phyloP scores from a whole-genome alignment of 2,329 filamentous ascomycete species.

The Drechslerella dactyloides region DNA sequence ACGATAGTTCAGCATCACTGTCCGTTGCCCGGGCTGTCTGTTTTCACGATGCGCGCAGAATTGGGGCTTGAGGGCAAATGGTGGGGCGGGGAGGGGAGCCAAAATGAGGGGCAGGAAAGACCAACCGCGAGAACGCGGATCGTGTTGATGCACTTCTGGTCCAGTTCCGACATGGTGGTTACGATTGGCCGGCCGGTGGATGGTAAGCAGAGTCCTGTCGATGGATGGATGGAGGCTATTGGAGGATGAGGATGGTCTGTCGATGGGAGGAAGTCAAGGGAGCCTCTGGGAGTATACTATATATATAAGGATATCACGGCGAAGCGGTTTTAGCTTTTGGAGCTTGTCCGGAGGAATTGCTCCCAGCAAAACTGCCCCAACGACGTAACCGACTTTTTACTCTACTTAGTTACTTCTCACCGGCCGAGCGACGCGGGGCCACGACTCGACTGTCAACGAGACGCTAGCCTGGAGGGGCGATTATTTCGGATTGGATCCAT shows the following conservation, averaged over 20 bases:
- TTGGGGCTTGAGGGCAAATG: constrained; percentile 15
- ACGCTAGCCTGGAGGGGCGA: constrained; percentile 1
- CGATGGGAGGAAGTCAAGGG: not conserved
- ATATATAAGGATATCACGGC: constrained; percentile 5
- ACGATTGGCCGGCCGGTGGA: constrained; percentile 61
- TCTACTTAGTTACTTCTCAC: constrained; percentile 2
- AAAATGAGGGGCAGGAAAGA: constrained; percentile 56
- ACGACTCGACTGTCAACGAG: constrained; percentile 6
- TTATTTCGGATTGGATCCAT: too few species aligned
- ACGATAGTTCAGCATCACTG: constrained; percentile 12
- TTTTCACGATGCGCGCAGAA: constrained; percentile 52
- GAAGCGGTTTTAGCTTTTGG: constrained; percentile 4
- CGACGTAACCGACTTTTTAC: constrained; percentile 25
- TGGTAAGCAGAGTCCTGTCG: constrained; percentile 7
- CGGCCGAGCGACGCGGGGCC: constrained; percentile 8
- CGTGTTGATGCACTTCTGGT: constrained; percentile 95
- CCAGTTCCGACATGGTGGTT: constrained; percentile 67
- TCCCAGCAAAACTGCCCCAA: constrained; percentile 12
- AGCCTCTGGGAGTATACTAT: not conserved
- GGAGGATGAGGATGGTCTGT: constrained; percentile 11
- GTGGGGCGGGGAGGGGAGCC: constrained; percentile 46
- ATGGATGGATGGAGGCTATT: not conserved
- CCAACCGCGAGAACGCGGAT: constrained; percentile 95
- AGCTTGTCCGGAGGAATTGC: constrained; percentile 21
- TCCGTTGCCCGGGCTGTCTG: constrained; percentile 1